Base-by-base conservation (phyloP, 192 early-diverging fungal genomes). In the Coemansia asiatica region DNA sequence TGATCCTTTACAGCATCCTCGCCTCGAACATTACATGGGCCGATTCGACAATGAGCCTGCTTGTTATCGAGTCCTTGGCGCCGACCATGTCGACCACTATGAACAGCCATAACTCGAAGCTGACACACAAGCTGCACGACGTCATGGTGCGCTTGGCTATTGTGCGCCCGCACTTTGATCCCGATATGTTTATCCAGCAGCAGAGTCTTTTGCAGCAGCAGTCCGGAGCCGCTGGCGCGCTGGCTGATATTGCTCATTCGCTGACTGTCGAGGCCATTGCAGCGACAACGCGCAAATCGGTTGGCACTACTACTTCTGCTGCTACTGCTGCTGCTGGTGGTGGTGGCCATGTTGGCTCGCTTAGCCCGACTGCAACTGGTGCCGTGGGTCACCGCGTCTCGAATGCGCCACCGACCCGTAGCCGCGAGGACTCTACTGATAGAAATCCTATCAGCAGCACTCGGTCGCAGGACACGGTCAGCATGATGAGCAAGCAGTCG, bases 81-180 rank as follows among this genome's bases (percentile, higher is more conserved):
- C 79, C 79, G 0, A 70, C 74, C 36, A 66, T 81, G 61, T 63
- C 69, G 4, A 64, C 63, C 46, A 64, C 64, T 9, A 69, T 76
- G 40, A 51, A 72, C 70, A 73, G 67, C 46, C 68, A 73, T n/a
- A 76, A 64, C 67, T 68, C 74, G 25, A 75, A 73, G 74, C 69
- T 81, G 31, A 70, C 70, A 22, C 79, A 81, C 74, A 75, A 75
- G 61, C 67, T 81, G 64, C 74, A 76, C 67, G 74, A 72, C 25
- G 64, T 81, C 64, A 72, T 81, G 79, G 70, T 76, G 51, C 73
- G 79, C 0, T 54, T 81, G 60, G 79, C 70, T 5, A 73, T 81
- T n/a, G 69, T 70, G n/a, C 74, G 79, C 2, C 79, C 79, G 56
- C 63, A 81, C 64, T 81, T 81, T 67, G 79, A 81, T 13, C 79